These are phyloP conservation scores for Collybiopsis confluens DNA, from an alignment of 768 basidiomycete species.

Conservation along the genomic window DNA sequence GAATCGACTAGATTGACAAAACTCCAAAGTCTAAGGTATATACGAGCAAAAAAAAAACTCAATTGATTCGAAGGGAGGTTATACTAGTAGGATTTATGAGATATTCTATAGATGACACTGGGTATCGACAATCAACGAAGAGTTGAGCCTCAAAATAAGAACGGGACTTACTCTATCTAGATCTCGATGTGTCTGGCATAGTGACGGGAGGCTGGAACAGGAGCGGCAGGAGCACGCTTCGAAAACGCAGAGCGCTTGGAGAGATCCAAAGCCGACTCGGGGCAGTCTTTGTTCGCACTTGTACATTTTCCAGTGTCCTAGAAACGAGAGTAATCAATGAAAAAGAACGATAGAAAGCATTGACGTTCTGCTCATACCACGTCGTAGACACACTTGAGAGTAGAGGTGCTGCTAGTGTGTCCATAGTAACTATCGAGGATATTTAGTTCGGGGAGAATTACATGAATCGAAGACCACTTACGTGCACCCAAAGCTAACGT, in stretches of 20 bases:
- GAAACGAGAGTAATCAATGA: neutral
- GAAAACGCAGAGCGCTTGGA: neutral
- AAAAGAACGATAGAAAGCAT: neutral
- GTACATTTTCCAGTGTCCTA: constrained; percentile 2
- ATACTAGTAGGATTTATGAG: too few species aligned
- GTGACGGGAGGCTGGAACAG: neutral
- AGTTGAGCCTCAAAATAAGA: neutral
- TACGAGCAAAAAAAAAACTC: too few species aligned
- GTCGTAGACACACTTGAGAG: constrained; percentile 1
- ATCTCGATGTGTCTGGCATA: neutral
- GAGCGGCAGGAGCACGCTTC: neutral
- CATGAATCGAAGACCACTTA: neutral
- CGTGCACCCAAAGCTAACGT: constrained; percentile 2
- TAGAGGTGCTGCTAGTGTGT: neutral
- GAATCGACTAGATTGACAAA: too few species aligned
- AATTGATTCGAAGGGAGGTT: too few species aligned
- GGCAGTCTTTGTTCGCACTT: constrained; percentile 4
- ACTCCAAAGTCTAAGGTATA: too few species aligned
- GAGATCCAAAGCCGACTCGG: neutral
- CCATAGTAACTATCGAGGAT: neutral
- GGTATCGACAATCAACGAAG: too few species aligned
- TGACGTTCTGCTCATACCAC: neutral
- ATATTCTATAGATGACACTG: too few species aligned
- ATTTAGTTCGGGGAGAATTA: neutral
- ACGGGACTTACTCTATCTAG: neutral